phyloP scores from a whole-genome alignment of 768 basidiomycete species.

The Psilocybe cubensis region DNA sequence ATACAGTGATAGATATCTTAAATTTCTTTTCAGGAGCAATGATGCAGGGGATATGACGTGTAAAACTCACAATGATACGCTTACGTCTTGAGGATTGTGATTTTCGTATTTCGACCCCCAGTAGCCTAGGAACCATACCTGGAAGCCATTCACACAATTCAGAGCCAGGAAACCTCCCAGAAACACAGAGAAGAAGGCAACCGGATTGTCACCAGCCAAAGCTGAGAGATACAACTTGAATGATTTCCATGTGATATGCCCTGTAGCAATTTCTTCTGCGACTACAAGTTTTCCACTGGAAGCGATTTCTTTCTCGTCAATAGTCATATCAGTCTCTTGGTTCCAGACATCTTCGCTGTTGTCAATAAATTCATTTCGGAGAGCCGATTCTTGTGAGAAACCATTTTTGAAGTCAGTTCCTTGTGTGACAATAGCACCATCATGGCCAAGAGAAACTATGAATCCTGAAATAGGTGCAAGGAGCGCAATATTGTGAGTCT shows the following conservation, averaged over 20 bases:
- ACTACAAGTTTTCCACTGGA: conserved; percentile 60
- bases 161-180: conserved; percentile 23
- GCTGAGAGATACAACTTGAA: conserved; percentile 39
- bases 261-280: conserved; percentile 60
- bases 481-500: conserved; percentile 53
- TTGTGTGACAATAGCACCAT: conserved; percentile 47
- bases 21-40: neutral
- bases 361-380: conserved; percentile 35
- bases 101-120: conserved; percentile 47
- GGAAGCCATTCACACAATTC: conserved; percentile 26
- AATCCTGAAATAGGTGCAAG: conserved; percentile 52
- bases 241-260: conserved; percentile 23
- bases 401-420: conserved; percentile 43
- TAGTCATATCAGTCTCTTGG: conserved; percentile 12
- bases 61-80: conserved; percentile 39
- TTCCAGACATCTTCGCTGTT: conserved; percentile 26
- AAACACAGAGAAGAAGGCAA: conserved; percentile 34
- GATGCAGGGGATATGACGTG: neutral
- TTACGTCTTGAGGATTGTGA: conserved; percentile 31
- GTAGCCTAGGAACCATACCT: conserved; percentile 46
- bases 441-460: conserved; percentile 51
- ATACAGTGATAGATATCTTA: conserved; percentile 48
- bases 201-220: conserved; percentile 35
- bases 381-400: conserved; percentile 39
- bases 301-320: neutral